phyloP scores from a whole-genome alignment of 2,329 filamentous ascomycete genomes.

The Chaetomiaceae sp. region DNA sequence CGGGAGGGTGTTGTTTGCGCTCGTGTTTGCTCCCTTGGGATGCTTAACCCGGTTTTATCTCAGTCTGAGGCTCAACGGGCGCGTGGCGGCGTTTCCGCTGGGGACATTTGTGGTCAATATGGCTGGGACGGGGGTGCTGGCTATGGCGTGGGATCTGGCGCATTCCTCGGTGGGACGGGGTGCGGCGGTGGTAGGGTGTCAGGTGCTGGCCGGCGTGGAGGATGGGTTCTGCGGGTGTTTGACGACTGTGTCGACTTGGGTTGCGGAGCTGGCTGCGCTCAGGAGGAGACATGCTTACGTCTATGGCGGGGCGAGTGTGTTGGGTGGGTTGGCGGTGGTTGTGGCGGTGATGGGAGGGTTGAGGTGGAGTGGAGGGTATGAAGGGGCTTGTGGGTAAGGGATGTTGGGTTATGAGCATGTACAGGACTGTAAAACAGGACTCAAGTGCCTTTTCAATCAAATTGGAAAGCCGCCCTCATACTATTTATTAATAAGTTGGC shows the following conservation, averaged over 20 bases:
- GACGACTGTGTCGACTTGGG: constrained; percentile 66
- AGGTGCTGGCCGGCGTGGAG: constrained; percentile 57
- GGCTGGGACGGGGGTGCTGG: constrained; percentile 68
- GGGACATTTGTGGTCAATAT: constrained; percentile 85
- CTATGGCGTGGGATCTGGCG: constrained; percentile 73
- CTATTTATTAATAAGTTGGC: too few species aligned
- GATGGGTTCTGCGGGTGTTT: constrained; percentile 66
- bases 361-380: constrained; percentile 62
- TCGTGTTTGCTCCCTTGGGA: constrained; percentile 79
- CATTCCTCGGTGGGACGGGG: constrained; percentile 49
- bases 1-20: constrained; percentile 66
- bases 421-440: too few species aligned
- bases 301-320: constrained; percentile 62
- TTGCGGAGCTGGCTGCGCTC: constrained; percentile 54
- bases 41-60: constrained; percentile 71
- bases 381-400: constrained; percentile 28
- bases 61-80: constrained; percentile 65
- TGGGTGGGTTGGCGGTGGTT: constrained; percentile 53
- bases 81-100: constrained; percentile 65
- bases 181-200: constrained; percentile 55
- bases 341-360: constrained; percentile 72
- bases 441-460: too few species aligned
- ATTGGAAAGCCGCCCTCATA: too few species aligned
- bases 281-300: constrained; percentile 54
- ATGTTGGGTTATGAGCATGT: too few species aligned